A percentile compares a stretch with the other conserved stretches of the same genome.
Evolutionary conservation across 2,329 filamentous ascomycete species (phyloP).

Genomic region (Scytalidium lignicola): DNA sequence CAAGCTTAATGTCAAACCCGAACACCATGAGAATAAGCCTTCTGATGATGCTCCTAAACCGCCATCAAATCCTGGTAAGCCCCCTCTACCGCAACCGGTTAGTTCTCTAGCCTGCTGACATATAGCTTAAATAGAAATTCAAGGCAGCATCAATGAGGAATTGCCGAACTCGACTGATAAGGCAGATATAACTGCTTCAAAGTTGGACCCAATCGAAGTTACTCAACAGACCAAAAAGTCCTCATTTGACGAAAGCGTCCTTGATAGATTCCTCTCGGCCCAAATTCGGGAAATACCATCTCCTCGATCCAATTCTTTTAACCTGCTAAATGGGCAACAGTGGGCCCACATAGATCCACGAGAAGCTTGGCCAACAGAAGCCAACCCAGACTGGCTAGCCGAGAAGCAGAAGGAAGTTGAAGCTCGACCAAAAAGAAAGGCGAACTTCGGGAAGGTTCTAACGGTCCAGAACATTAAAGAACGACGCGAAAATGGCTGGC

Average conservation of each 20-base stretch:
- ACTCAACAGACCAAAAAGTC: not conserved
- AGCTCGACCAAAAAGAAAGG: constrained; percentile 43
- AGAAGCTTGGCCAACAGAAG: constrained; percentile 40
- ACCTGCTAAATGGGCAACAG: constrained; percentile 21
- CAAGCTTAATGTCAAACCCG: not conserved
- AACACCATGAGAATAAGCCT: not conserved
- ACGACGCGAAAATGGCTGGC: constrained; percentile 15
- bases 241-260: constrained; percentile 2
- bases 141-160: too few relatives aligned
- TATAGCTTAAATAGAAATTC: too few relatives aligned
- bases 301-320: not conserved
- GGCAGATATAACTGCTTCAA: not conserved
- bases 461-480: constrained; percentile 12
- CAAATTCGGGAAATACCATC: not conserved
- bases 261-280: constrained; percentile 1
- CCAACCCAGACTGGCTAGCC: constrained; percentile 40
- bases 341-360: constrained; percentile 47
- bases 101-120: too few relatives aligned
- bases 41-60: too few relatives aligned
- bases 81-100: too few relatives aligned
- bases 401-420: constrained; percentile 46
- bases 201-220: not conserved
- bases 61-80: too few relatives aligned
- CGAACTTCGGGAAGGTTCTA: constrained; percentile 37
- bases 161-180: not conserved